Conservation (phyloP, 768 basidiomycete species). For the Boletus patriciae region DNA sequence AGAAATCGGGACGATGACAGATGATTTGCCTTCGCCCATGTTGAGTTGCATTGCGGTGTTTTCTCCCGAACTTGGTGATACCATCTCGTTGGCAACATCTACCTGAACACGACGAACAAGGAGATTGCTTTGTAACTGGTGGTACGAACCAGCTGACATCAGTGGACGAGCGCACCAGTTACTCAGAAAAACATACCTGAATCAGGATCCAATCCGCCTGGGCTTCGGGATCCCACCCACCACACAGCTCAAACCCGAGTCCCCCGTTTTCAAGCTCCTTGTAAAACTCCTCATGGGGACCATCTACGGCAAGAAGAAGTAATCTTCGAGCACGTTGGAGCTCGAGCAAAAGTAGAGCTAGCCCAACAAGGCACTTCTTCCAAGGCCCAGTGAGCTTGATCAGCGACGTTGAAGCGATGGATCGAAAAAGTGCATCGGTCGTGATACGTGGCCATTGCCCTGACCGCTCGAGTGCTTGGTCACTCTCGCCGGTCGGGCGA, state of each 20-base stretch:
- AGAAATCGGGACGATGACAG: constrained; percentile 46
- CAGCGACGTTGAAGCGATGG: constrained; percentile 25
- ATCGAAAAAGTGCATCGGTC: constrained; percentile 23
- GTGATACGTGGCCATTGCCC: constrained; percentile 16
- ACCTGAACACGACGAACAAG: constrained; percentile 42
- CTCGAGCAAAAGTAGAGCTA: constrained; percentile 29
- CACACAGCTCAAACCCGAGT: too few species aligned
- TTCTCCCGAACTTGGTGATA: constrained; percentile 31
- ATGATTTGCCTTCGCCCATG: constrained; percentile 36
- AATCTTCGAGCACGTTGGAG: constrained; percentile 29
- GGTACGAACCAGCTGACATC: background rate
- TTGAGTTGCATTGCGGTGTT: constrained; percentile 44
- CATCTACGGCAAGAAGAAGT: constrained; percentile 6
- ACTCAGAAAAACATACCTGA: constrained; percentile 30
- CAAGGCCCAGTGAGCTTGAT: constrained; percentile 22
- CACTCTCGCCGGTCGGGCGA: constrained; percentile 12
- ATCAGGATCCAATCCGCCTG: constrained; percentile 45
- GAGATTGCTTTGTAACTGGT: constrained; percentile 45
- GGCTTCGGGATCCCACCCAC: constrained; percentile 16
- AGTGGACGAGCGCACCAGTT: background rate
- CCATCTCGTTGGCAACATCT: constrained; percentile 45
- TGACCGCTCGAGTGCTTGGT: constrained; percentile 15
- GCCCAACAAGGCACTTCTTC: constrained; percentile 24
- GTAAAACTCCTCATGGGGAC: constrained; percentile 30
- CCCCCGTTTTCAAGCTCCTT: constrained; percentile 24